A percentile compares a stretch with the other conserved stretches of the same genome.
Evolutionary conservation across 108 stramenopile species (phyloP).

Genomic region (Nitzschia sp.): DNA sequence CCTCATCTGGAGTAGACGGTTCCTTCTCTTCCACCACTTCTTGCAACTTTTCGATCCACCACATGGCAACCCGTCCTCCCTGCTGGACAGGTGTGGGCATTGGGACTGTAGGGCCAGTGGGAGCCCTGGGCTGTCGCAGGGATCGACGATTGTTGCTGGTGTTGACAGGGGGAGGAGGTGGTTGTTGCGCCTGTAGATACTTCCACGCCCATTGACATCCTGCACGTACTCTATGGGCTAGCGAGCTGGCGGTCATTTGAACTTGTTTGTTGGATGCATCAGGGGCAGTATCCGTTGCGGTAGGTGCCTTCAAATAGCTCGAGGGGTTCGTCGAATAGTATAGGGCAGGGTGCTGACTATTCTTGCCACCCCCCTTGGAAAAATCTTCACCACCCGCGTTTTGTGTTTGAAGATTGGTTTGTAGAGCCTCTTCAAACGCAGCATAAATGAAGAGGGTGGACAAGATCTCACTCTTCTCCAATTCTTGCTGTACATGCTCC

Average conservation of each 20-base stretch:
- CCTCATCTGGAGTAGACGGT: slow-evolving; percentile 3
- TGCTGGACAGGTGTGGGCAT: slow-evolving; percentile 31
- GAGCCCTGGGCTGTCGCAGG: slow-evolving; percentile 12
- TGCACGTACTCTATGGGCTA: slow-evolving; percentile 30
- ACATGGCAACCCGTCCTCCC: slow-evolving; percentile 47
- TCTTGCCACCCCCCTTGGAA: slow-evolving; percentile 6
- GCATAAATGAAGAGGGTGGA: slow-evolving; percentile 30
- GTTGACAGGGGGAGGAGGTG: slow-evolving; percentile 3
- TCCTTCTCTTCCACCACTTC: slow-evolving; percentile 12
- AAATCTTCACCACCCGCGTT: neutral
- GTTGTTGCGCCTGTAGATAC: slow-evolving; percentile 25
- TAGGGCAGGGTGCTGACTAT: slow-evolving; percentile 23
- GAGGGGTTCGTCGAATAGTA: slow-evolving; percentile 37
- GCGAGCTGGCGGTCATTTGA: slow-evolving; percentile 6
- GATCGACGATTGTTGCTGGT: slow-evolving; percentile 8
- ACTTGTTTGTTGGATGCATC: slow-evolving; percentile 1
- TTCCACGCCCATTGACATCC: slow-evolving; percentile 38
- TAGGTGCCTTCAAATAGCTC: slow-evolving; percentile 23
- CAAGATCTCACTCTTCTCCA: slow-evolving; percentile 13
- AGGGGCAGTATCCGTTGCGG: slow-evolving; percentile 11
- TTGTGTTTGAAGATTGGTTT: slow-evolving; percentile 23
- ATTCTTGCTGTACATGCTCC: slow-evolving; percentile 13
- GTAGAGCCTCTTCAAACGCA: slow-evolving; percentile 39
- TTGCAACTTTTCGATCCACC: slow-evolving; percentile 30
- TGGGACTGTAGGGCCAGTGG: slow-evolving; percentile 6